Evolutionary conservation across 2,329 filamentous ascomycete genomes (phyloP), one percentile per base, ranked within the genome.

Genomic region (Colletotrichum horii): DNA sequence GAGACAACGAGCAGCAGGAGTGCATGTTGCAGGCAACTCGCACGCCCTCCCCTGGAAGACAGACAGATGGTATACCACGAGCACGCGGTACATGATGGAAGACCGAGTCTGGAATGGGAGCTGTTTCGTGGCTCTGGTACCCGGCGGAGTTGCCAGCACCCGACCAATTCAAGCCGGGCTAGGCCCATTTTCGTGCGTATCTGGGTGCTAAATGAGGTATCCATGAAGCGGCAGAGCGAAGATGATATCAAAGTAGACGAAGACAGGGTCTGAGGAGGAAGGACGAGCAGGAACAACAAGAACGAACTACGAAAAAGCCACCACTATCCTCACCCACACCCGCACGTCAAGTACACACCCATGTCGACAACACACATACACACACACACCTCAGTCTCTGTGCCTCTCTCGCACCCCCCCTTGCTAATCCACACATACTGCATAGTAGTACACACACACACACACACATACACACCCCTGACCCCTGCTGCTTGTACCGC

Each of bases 401-500:
- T 71, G 38, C 58, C 64, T 26, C 55, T 15, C n/a, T 22, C 55
- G 14, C 67, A 43, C 58, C 9, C 55, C 24, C 70, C 70, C 61
- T 58, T 73, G 38, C 70, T 30, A 19, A 26, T 55, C 56, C 26
- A 26, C 26, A 19, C n/a, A n/a, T n/a, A n/a, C n/a, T n/a, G n/a
- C n/a, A n/a, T n/a, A n/a, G n/a, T n/a, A n/a, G n/a, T n/a, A n/a
- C 26, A 16, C 52, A 19, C 11, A 11, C 19, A n/a, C 26, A 28
- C 56, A 30, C 26, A 8, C 52, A 8, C 11, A 12, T 15, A 8
- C 61, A n/a, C 34, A 24, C 38, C 70, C 64, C 65, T 60, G 58
- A 64, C 19, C 60, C 73, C 65, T 76, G 71, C 61, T 65, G 71
- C 43, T 38, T 58, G 74, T 74, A 74, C 74, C 66, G 71, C 74